Base-by-base conservation (phyloP, 805 yeast genomes). In the Zygoascus ofunaensis region DNA sequence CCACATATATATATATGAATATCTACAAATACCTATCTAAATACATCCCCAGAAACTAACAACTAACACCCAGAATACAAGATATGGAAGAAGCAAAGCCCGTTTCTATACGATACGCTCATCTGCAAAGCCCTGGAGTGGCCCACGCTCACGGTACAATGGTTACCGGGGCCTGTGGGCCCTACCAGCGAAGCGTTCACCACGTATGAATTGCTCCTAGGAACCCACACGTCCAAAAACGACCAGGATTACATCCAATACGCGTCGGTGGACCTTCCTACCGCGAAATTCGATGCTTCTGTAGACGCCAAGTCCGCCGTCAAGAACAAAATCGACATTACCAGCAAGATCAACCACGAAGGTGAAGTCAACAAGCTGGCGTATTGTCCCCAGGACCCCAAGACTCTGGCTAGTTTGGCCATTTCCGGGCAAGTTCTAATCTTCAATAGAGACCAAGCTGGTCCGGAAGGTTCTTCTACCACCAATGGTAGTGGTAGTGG, bases 361-460 rank as follows among this genome's bases (percentile, higher is more conserved):
- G 80, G 82, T 4, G 87, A 80, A 54, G 78, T 82, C 41, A 81
- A 82, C 60, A 71, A 71, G 50, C 72, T 82, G 3, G 72, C 77
- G 45, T 68, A 73, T 44, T 74, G 79, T 43, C 77, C 79, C 1
- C 60, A 60, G 41, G 68, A 62, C 41, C 64, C 74, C 10, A 65
- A 68, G 5, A 58, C 70, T 12, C 63, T 79, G 20, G 78, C 84
- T 8, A 69, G 82, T 2, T 72, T 77, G 57, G 73, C 79, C 46
- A 71, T 52, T 8, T 53, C 60, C 14, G 71, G 72, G 14, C 60
- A 59, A 30, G 60, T 53, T 19, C 54, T 61, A 38, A 49, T 66
- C 8, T 57, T 57, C 30, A 63, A 59, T 38, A 40, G 49, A 44
- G 30, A 26, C 30, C 30, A 26, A 86, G 96, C 0, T 22, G 45